These are phyloP conservation scores for Trichophaea hybrida DNA, from an alignment of 2,329 filamentous ascomycete species.

Conservation along the genomic window DNA sequence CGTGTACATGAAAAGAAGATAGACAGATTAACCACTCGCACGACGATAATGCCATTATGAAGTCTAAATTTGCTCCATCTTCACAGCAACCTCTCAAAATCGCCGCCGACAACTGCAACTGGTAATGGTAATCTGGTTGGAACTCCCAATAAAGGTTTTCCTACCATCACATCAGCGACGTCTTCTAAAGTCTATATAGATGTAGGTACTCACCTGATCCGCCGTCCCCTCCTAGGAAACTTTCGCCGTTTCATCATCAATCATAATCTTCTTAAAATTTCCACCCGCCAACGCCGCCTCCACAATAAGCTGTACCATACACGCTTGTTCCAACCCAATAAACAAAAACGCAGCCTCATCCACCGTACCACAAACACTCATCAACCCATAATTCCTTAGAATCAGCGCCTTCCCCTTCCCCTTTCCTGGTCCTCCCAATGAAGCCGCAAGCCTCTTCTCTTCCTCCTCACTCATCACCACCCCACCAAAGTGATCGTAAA, in stretches of 20 bases:
- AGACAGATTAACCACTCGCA: no score
- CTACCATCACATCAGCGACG: constrained; percentile 4
- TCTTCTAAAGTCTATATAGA: constrained; percentile 34
- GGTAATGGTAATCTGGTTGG: constrained; percentile 39
- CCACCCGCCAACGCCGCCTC: constrained; percentile 49
- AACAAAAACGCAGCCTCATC: constrained; percentile 62
- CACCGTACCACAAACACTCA: constrained; percentile 56
- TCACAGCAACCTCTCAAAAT: background rate
- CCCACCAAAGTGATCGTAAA: constrained; percentile 51
- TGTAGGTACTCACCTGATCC: constrained; percentile 20
- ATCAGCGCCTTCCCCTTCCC: constrained; percentile 38
- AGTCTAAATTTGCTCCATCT: no score
- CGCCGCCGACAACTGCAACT: background rate
- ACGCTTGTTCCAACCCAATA: constrained; percentile 52
- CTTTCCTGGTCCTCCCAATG: background rate
- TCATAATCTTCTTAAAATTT: constrained; percentile 39
- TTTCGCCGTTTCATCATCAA: constrained; percentile 36
- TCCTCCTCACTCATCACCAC: constrained; percentile 34
- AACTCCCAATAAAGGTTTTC: constrained; percentile 40
- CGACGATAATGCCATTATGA: no score
- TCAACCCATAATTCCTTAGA: constrained; percentile 55
- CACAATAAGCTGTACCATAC: constrained; percentile 51
- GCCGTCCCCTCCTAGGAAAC: background rate
- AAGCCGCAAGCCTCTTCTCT: background rate
- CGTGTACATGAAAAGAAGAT: no score